phyloP scores from a whole-genome alignment of 1,284 basidiomycete species.

The Ustilago crameri region DNA sequence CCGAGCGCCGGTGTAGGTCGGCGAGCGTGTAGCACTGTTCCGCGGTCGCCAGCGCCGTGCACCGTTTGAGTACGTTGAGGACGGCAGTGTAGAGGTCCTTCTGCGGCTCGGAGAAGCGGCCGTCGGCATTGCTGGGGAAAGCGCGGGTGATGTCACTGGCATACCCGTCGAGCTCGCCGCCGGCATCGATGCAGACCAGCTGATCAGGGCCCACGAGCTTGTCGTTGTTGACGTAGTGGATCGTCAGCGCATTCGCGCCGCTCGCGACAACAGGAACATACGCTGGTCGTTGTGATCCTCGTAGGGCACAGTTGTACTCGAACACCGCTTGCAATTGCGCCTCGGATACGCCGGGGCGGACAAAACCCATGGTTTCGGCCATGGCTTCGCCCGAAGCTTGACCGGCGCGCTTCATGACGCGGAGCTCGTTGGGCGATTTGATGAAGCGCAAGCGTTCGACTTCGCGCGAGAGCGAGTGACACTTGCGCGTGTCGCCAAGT shows the following conservation, averaged over 20 bases:
- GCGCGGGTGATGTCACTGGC: conserved; percentile 96
- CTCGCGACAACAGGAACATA: conserved; percentile 67
- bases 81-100: conserved; percentile 87
- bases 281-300: conserved; percentile 61
- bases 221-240: conserved; percentile 66
- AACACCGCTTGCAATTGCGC: conserved; percentile 61
- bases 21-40: conserved; percentile 74
- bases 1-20: conserved; percentile 82
- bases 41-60: conserved; percentile 73
- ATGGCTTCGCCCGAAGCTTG: conserved; percentile 59
- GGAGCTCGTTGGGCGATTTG: conserved; percentile 62
- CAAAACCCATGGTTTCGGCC: conserved; percentile 62
- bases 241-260: conserved; percentile 59
- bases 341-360: conserved; percentile 48
- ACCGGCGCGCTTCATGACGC: conserved; percentile 64
- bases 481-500: conserved; percentile 57
- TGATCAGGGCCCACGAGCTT: conserved; percentile 39
- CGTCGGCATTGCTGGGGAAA: conserved; percentile 75
- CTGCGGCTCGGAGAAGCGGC: conserved; percentile 79
- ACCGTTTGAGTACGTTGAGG: conserved; percentile 79
- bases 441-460: conserved; percentile 58
- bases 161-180: conserved; percentile 77
- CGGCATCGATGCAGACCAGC: conserved; percentile 65
- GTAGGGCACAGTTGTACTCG: conserved; percentile 58
- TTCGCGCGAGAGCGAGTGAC: conserved; percentile 55